Evolutionary conservation across 2,329 filamentous ascomycete genomes (phyloP).

Genomic region (Graphilbum ipis-grandicollis): DNA sequence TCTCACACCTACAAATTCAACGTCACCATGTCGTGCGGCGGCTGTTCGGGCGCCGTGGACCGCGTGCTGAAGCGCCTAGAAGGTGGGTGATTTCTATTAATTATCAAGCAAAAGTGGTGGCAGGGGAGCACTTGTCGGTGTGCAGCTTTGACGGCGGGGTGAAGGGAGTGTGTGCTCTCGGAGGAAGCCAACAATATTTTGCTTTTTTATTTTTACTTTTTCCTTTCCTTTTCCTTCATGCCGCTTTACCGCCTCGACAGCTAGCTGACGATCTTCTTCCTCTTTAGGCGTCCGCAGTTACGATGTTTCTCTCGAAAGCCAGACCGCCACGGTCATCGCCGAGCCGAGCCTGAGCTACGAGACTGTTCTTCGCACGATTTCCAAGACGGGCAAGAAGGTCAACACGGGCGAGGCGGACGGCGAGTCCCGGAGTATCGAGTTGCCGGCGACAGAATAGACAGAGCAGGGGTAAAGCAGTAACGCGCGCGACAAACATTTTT

Average conservation of each 20-base stretch:
- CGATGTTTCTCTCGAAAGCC: conserved; percentile 73
- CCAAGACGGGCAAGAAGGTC: conserved; percentile 90
- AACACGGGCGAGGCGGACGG: conserved; percentile 61
- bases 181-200: no score
- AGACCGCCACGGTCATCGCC: conserved; percentile 64
- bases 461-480: no score
- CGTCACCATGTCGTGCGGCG: conserved; percentile 84
- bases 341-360: conserved; percentile 55
- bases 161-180: no score
- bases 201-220: no score
- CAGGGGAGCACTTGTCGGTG: no score
- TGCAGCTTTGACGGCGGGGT: no score
- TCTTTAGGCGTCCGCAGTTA: conserved; percentile 62
- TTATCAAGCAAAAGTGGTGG: no score
- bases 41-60: conserved; percentile 89
- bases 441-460: conserved; percentile 15
- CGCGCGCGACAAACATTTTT: no score
- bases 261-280: conserved; percentile 4
- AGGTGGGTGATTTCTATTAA: no score
- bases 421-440: conserved; percentile 31
- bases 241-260: neutral
- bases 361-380: conserved; percentile 70
- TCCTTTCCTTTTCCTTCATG: neutral
- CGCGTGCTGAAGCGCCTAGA: conserved; percentile 84
- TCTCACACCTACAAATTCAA: conserved; percentile 85